Evolutionary conservation across 139 green algal genomes (phyloP).

Genomic region (Protoeuglena noctilucae): DNA sequence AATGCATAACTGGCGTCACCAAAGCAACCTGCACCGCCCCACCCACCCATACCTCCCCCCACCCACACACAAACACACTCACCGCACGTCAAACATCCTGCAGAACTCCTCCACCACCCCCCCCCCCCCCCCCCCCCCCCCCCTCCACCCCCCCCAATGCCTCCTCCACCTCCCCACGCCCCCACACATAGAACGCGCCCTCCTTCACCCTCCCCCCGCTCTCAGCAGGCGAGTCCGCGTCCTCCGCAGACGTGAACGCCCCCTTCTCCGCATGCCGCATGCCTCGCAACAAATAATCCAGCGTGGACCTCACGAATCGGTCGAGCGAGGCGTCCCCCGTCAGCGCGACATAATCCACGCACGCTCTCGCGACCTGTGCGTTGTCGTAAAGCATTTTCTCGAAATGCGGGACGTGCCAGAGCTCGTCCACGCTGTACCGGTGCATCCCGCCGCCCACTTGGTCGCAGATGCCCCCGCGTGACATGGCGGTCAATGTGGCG

Average conservation of each 20-base stretch:
- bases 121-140: no score
- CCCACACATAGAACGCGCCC: slow-evolving; percentile 67
- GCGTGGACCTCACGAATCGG: slow-evolving; percentile 32
- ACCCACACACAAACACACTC: no score
- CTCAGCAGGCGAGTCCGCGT: slow-evolving; percentile 43
- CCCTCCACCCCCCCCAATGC: slow-evolving; percentile 2
- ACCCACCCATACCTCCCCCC: no score
- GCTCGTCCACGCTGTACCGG: slow-evolving; percentile 58
- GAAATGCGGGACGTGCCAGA: slow-evolving; percentile 74
- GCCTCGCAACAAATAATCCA: slow-evolving; percentile 74
- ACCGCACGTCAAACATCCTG: no score
- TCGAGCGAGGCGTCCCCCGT: slow-evolving; percentile 30
- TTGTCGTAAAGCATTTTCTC: slow-evolving; percentile 92
- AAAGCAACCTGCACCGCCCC: no score
- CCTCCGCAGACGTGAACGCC: slow-evolving; percentile 70
- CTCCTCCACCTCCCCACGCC: slow-evolving; percentile 10
- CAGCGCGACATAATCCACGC: slow-evolving; percentile 49
- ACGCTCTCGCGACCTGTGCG: slow-evolving; percentile 55
- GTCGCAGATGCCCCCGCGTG: slow-evolving; percentile 57
- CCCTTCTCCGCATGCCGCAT: slow-evolving; percentile 55
- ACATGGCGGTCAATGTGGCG: slow-evolving; percentile 49
- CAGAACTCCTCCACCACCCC: no score
- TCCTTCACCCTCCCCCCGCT: slow-evolving; percentile 50
- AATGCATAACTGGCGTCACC: no score
- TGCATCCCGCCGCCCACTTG: slow-evolving; percentile 79